Conservation (phyloP, 148 eudicot species). For the Silene latifolia region DNA sequence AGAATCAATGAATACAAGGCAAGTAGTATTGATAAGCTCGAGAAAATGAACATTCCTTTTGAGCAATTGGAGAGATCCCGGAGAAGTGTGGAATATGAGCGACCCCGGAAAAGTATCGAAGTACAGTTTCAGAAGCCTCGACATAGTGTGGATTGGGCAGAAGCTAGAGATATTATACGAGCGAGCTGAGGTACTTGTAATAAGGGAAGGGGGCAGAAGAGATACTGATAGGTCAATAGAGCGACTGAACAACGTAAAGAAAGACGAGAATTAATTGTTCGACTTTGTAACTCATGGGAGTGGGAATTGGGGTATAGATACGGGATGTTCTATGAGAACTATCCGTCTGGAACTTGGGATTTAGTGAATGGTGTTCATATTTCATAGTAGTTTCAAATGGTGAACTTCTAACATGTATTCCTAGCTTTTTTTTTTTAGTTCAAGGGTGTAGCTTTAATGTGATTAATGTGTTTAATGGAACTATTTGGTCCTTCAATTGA, state of each 20-base stretch:
- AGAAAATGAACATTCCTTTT: constrained; percentile 56
- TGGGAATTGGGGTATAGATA: constrained; percentile 14
- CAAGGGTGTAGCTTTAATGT: constrained; percentile 13
- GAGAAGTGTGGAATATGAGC: constrained; percentile 80
- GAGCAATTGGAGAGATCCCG: constrained; percentile 84
- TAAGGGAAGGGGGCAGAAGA: constrained; percentile 7
- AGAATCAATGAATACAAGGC: constrained; percentile 52
- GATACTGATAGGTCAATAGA: constrained; percentile 18
- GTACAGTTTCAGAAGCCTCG: constrained; percentile 65
- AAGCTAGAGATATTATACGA: constrained; percentile 45
- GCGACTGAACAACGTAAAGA: too few relatives aligned
- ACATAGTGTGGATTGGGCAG: constrained; percentile 80
- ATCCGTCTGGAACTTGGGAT: constrained; percentile 5
- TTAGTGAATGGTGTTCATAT: constrained; percentile 2
- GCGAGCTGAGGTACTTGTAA: constrained; percentile 20
- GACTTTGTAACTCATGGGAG: constrained; percentile 17
- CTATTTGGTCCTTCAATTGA: constrained; percentile 1
- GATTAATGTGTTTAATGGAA: constrained; percentile 1
- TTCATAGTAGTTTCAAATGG: constrained; percentile 13
- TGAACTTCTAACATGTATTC: constrained; percentile 18
- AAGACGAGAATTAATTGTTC: too few relatives aligned
- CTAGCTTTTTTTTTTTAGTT: background rate
- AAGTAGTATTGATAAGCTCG: constrained; percentile 50
- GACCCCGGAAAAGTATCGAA: constrained; percentile 66
- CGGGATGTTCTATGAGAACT: constrained; percentile 9